Base-by-base conservation (phyloP, 306 rosid species). In the Malus sylvestris region DNA sequence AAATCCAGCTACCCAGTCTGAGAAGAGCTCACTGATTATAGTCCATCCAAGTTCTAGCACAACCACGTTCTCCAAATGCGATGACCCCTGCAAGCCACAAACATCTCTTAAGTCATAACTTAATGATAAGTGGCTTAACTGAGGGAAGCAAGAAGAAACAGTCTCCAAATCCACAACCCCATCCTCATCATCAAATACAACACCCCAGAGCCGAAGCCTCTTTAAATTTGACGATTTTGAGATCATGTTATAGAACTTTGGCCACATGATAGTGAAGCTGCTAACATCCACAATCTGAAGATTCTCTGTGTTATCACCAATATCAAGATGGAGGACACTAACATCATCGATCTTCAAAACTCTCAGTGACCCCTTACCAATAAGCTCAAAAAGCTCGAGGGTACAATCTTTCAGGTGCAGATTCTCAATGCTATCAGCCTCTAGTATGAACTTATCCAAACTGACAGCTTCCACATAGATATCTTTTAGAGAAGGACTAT, bases 21-120 rank as follows among this genome's bases (percentile, higher is more conserved):
- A 82, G 89, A 91, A 91, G 45, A 89, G 86, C 70, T 91, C 97
- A 76, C 72, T 88, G 45, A 93, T 86, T 67, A 70, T 58, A 25
- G 87, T 91, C 98, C 97, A 93, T 32, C 97, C 98, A 58, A 93
- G 91, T 77, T 93, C 96, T 67, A 93, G 84, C 65, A 89, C 88
- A 65, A 71, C 82, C 82, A 91, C 89, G 76, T 89, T 88, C 83
- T 60, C 80, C 82, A 93, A 72, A 71, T 49, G 85, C 63, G 97
- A 83, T 62, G 83, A 81, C 67, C 96, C 92, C 78, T 88, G 91
- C 83, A 91, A 78, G 72, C 93, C 91, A 79, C 85, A 84, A 30
- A 86, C 92, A 67, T 86, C 93, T 70, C 82, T 88, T 59, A 89
- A 58, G 77, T 91, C 96, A 81, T 87, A 89, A 75, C 89, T 75